Evolutionary conservation across 257 asterid species (phyloP).

Genomic region (Mitragyna speciosa): DNA sequence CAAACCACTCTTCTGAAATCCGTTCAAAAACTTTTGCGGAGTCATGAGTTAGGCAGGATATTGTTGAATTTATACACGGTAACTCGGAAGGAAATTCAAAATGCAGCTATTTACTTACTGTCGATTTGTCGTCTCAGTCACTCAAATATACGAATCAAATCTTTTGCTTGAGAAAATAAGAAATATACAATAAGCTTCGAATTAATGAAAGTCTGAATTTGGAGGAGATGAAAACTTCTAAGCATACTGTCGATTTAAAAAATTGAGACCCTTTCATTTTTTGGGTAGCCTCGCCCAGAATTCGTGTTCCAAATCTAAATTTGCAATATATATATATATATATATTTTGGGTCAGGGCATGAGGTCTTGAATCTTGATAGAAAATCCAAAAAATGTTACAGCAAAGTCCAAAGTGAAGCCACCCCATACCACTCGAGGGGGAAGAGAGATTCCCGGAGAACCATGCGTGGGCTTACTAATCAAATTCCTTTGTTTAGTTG

Average conservation of each 20-base stretch:
- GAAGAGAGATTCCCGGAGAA: slow-evolving; percentile 79
- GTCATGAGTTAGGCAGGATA: not conserved
- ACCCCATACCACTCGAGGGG: slow-evolving; percentile 37
- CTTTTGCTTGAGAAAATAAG: not conserved
- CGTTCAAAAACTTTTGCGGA: not conserved
- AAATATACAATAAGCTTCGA: not conserved
- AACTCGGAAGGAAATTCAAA: not conserved
- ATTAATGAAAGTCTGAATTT: not conserved
- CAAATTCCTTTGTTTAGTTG: slow-evolving; percentile 25
- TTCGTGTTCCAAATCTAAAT: not conserved
- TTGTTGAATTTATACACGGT: not conserved
- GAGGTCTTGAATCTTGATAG: not conserved
- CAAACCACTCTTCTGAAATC: not conserved
- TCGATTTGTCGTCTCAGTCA: not conserved
- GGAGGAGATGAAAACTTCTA: not conserved
- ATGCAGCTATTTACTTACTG: not conserved
- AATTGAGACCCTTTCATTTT: no score
- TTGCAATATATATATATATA: not conserved
- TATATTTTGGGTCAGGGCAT: no score
- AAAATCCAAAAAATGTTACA: not conserved
- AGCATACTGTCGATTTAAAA: not conserved
- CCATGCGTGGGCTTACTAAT: slow-evolving; percentile 69
- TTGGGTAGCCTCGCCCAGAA: not conserved
- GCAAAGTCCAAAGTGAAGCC: slow-evolving; percentile 11
- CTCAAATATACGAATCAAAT: not conserved